Percentiles rank a stretch among this genome's conserved stretches.
Evolutionary conservation across 2,329 filamentous ascomycete genomes (phyloP).

Genomic region (Monilinia polystroma): DNA sequence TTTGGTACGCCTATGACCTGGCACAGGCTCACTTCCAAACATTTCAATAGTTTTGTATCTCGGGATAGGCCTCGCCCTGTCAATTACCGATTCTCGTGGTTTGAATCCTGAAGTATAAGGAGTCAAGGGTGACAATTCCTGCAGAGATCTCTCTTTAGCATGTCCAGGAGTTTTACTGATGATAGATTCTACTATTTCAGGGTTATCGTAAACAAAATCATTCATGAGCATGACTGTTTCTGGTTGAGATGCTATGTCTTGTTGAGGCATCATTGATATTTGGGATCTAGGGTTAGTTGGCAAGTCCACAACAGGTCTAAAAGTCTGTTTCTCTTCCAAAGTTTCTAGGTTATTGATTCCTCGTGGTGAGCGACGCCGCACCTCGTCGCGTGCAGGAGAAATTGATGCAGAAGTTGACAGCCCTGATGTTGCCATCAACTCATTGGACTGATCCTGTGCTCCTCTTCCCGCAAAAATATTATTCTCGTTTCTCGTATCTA

Average conservation of each 20-base stretch:
- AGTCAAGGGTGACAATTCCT: constrained; percentile 24
- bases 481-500: constrained; percentile 32
- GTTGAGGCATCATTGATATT: constrained; percentile 24
- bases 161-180: constrained; percentile 45
- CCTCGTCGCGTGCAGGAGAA: constrained; percentile 38
- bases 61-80: constrained; percentile 39
- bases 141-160: constrained; percentile 15
- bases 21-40: constrained; percentile 48
- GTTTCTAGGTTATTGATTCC: constrained; percentile 30
- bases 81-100: constrained; percentile 37
- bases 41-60: constrained; percentile 45
- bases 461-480: constrained; percentile 33
- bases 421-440: constrained; percentile 31
- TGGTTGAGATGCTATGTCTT: constrained; percentile 37
- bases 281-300: constrained; percentile 36
- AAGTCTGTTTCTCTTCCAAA: constrained; percentile 29
- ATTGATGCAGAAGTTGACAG: constrained; percentile 39
- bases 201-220: constrained; percentile 55
- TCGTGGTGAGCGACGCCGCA: constrained; percentile 38
- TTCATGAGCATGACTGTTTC: constrained; percentile 58
- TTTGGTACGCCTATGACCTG: constrained; percentile 47
- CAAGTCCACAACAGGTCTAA: constrained; percentile 28
- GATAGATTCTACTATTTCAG: constrained; percentile 49
- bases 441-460: constrained; percentile 16
- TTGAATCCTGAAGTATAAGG: constrained; percentile 26